These are phyloP conservation scores for Penicillium flavigenum DNA, from an alignment of 495 filamentous ascomycete species.

Conservation along the genomic window DNA sequence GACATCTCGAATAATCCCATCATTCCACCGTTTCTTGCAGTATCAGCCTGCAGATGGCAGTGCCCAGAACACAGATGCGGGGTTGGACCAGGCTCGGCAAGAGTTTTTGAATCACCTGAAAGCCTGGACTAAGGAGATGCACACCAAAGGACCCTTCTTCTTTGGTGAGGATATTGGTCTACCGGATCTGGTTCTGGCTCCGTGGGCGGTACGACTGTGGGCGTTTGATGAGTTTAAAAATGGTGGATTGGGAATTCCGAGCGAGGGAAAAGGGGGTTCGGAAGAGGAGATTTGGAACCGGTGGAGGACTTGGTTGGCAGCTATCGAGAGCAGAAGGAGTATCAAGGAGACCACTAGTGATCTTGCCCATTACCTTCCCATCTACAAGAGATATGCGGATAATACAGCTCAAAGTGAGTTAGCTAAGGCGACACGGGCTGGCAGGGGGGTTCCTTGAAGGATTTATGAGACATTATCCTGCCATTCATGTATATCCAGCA, in stretches of 20 bases:
- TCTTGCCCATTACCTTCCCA: conserved; percentile 58
- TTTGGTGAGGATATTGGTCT: conserved; percentile 54
- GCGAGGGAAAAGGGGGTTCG: conserved; percentile 42
- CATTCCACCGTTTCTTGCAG: conserved; percentile 65
- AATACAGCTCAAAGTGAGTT: conserved; percentile 69
- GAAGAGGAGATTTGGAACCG: conserved; percentile 57
- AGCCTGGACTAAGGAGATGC: conserved; percentile 60
- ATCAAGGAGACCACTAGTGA: conserved; percentile 62
- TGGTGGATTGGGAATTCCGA: conserved; percentile 59
- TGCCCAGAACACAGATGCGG: conserved; percentile 16
- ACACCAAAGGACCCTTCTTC: conserved; percentile 61
- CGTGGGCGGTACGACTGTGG: conserved; percentile 66
- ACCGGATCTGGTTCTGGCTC: conserved; percentile 64
- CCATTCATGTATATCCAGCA: neutral
- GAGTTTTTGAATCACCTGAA: conserved; percentile 54
- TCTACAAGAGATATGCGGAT: conserved; percentile 70
- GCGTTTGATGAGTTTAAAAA: conserved; percentile 72
- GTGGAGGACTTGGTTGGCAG: conserved; percentile 61
- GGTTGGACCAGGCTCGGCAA: conserved; percentile 43
- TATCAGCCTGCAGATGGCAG: conserved; percentile 42
- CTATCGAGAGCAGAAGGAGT: conserved; percentile 54
- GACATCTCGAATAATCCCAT: conserved; percentile 59
- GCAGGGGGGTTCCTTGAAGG: conserved; percentile 57
- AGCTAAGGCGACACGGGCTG: conserved; percentile 64
- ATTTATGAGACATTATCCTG: neutral